phyloP scores from a whole-genome alignment of 345 rosid genomes.

The Eucalyptus caleyi region DNA sequence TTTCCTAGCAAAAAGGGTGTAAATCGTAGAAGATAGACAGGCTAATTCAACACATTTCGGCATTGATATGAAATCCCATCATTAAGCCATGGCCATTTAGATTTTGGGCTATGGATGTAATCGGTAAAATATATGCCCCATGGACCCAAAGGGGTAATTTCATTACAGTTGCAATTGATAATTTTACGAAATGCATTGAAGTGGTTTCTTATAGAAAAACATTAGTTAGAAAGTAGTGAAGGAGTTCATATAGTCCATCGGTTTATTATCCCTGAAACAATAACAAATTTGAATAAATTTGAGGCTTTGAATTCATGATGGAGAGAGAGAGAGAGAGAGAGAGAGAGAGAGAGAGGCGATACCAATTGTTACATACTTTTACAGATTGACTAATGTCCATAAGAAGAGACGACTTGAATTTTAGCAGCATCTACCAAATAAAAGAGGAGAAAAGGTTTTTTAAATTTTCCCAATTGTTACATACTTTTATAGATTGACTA shows the following conservation, averaged over 20 bases:
- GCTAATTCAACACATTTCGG: neutral
- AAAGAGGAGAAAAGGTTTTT: neutral
- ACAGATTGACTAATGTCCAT: too few species aligned
- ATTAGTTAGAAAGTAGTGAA: neutral
- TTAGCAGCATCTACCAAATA: neutral
- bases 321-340: too few species aligned
- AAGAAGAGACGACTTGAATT: neutral
- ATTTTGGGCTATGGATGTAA: neutral
- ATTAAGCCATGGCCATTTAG: neutral
- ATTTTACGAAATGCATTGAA: neutral
- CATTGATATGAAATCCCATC: neutral
- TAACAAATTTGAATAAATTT: neutral
- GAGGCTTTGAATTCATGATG: neutral
- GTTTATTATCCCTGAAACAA: neutral
- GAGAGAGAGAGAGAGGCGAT: too few species aligned
- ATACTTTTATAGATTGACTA: too few species aligned
- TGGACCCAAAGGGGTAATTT: neutral
- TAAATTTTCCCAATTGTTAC: too few species aligned
- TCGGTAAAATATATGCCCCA: neutral
- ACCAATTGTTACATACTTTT: too few species aligned
- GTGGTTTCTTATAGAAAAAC: neutral
- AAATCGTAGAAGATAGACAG: neutral
- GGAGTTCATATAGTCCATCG: neutral
- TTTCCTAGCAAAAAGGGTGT: too few species aligned
- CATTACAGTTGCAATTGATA: neutral